phyloP scores from a whole-genome alignment of 139 green algal genomes.

The Parachlorella kessleri region DNA sequence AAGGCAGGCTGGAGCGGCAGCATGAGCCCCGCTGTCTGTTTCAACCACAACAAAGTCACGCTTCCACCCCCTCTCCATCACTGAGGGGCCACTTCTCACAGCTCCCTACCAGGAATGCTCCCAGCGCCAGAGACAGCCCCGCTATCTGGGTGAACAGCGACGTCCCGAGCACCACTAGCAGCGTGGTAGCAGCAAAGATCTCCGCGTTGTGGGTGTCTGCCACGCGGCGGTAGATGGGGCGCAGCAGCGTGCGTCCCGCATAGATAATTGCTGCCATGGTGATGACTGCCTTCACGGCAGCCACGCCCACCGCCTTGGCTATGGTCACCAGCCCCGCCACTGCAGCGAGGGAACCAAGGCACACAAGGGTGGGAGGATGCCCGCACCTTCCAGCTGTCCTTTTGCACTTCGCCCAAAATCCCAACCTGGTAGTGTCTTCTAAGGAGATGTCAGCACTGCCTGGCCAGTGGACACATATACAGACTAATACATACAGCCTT shows the following conservation, averaged over 20 bases:
- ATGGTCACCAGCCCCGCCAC: constrained; percentile 74
- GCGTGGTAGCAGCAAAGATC: constrained; percentile 89
- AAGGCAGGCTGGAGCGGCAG: too few relatives aligned
- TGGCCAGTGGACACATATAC: too few relatives aligned
- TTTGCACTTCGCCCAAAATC: too few relatives aligned
- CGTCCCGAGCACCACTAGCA: constrained; percentile 81
- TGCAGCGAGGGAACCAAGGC: constrained; percentile 7
- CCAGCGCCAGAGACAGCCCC: constrained; percentile 94
- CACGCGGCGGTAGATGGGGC: constrained; percentile 65
- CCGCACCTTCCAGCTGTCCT: too few relatives aligned
- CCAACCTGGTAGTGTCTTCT: too few relatives aligned
- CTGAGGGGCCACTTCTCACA: too few relatives aligned
- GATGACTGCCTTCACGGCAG: constrained; percentile 90
- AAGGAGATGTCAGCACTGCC: too few relatives aligned
- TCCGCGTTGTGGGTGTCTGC: constrained; percentile 88
- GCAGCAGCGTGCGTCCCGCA: constrained; percentile 62
- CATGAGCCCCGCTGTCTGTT: too few relatives aligned
- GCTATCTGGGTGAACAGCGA: constrained; percentile 79
- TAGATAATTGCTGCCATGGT: constrained; percentile 84
- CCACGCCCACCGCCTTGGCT: constrained; percentile 83
- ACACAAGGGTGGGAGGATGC: too few relatives aligned
- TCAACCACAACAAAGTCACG: background rate
- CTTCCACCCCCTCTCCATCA: background rate
- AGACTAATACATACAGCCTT: too few relatives aligned
- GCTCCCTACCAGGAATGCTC: constrained; percentile 87